Evolutionary conservation across 1,284 basidiomycete species (phyloP), one percentile per base, ranked within the genome.

Genomic region (Austroboletus niveus): DNA sequence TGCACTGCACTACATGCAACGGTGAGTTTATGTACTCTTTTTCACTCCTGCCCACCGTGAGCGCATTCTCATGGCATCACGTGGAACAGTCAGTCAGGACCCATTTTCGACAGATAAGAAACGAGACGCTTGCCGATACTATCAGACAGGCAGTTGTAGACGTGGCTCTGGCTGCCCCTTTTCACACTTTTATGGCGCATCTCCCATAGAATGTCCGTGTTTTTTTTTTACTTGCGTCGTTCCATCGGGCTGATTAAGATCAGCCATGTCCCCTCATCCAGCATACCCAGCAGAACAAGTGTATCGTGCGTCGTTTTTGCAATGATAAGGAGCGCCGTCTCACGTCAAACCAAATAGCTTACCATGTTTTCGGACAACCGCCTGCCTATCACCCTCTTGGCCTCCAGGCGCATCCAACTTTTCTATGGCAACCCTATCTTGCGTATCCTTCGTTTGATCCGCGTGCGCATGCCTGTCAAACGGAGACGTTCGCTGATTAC

Each of bases 101-200:
- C 22, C 41, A 14, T 45, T 45, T 15, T 24, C 38, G 39, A 42
- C 32, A 22, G 42, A 42, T 34, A 54, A 61, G 48, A 54, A 55
- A 51, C 54, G 38, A 4, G 24, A 43, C 4, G 17, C 51, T 31
- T 67, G 66, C 47, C 54, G 65, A 51, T 70, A 63, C 49, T 58
- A 57, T 30, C 57, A 56, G 41, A 44, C 56, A 3, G 60, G 65
- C 20, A 53, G 45, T 6, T 70, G 67, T 36, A 62, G 67, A 35
- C 69, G 65, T 27, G 68, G 65, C 29, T 47, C 55, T 20, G 42
- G 42, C 9, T 70, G 68, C 51, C 64, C 58, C 1, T 67, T 69
- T 54, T 27, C 45, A 24, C 65, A 67, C 38, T 8, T 42, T n/a
- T 35, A 54, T 17, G 35, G 39, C 47, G 9, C 51, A 30, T 12